phyloP scores from a whole-genome alignment of 306 rosid genomes.

The Sindora glabra region DNA sequence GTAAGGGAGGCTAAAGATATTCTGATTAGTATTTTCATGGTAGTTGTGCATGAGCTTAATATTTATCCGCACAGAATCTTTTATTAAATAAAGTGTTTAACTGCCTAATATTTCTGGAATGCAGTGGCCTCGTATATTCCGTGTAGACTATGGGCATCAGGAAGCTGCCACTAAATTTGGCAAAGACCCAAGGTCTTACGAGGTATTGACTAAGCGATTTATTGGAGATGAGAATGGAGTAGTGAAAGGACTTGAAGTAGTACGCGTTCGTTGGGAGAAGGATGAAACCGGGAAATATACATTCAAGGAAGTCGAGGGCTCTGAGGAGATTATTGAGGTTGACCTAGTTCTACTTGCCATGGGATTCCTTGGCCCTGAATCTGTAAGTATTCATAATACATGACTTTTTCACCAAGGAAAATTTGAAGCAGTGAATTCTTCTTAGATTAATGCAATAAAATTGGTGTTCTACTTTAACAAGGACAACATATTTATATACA shows the following conservation, averaged over 20 bases:
- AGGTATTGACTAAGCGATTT: constrained; percentile 88
- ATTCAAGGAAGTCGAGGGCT: constrained; percentile 79
- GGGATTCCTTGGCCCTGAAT: constrained; percentile 99
- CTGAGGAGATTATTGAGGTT: constrained; percentile 80
- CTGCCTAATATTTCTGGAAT: constrained; percentile 7
- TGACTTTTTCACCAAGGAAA: no score
- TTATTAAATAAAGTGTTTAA: no score
- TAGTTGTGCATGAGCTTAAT: no score
- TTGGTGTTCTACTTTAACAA: no score
- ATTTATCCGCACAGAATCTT: no score
- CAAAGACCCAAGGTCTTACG: constrained; percentile 85
- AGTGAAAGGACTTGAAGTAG: constrained; percentile 78
- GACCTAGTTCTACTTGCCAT: constrained; percentile 83
- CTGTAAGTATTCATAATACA: constrained; percentile 45
- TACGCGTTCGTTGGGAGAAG: constrained; percentile 79
- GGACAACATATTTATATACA: no score
- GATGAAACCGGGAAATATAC: constrained; percentile 78
- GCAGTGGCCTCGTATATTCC: constrained; percentile 97
- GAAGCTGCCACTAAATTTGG: constrained; percentile 92
- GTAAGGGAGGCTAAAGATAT: no score
- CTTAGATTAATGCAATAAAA: no score
- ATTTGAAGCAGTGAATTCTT: no score
- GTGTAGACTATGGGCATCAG: constrained; percentile 94
- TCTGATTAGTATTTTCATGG: no score
- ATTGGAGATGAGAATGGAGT: constrained; percentile 82